A percentile compares a stretch with the other conserved stretches of the same genome.
Conservation (phyloP, 306 rosid species). For the Vigna angularis region DNA sequence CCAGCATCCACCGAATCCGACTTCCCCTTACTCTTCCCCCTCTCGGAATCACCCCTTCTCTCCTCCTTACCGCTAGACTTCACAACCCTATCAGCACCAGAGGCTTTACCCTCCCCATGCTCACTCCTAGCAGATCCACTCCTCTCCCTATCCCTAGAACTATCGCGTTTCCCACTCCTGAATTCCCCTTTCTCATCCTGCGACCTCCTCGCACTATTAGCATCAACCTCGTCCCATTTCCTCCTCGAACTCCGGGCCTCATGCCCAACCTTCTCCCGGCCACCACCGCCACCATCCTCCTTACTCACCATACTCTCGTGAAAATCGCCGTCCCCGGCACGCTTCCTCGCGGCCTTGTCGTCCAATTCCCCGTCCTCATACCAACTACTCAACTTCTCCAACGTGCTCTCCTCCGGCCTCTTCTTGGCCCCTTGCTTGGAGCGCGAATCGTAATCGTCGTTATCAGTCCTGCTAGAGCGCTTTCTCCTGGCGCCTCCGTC, state of each 20-base stretch:
- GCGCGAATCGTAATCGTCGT: conserved; percentile 75
- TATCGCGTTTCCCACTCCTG: conserved; percentile 63
- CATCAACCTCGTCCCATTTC: conserved; percentile 91
- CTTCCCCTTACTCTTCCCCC: conserved; percentile 76
- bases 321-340: not conserved
- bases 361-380: conserved; percentile 94
- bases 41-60: conserved; percentile 73
- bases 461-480: conserved; percentile 61
- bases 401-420: conserved; percentile 88
- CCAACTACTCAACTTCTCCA: conserved; percentile 93
- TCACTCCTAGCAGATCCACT: conserved; percentile 71
- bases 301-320: not conserved
- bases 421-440: conserved; percentile 76
- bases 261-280: conserved; percentile 72
- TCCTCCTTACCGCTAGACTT: conserved; percentile 72
- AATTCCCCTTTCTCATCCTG: conserved; percentile 73
- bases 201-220: conserved; percentile 52
- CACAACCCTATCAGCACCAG: conserved; percentile 56
- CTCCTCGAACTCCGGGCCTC: conserved; percentile 80
- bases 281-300: conserved; percentile 56
- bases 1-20: conserved; percentile 56
- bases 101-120: conserved; percentile 66
- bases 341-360: conserved; percentile 68
- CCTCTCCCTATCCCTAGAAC: conserved; percentile 64
- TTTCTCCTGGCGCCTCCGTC: conserved; percentile 75